Evolutionary conservation across 1,284 basidiomycete species (phyloP).

Genomic region (Trametes hirsuta): DNA sequence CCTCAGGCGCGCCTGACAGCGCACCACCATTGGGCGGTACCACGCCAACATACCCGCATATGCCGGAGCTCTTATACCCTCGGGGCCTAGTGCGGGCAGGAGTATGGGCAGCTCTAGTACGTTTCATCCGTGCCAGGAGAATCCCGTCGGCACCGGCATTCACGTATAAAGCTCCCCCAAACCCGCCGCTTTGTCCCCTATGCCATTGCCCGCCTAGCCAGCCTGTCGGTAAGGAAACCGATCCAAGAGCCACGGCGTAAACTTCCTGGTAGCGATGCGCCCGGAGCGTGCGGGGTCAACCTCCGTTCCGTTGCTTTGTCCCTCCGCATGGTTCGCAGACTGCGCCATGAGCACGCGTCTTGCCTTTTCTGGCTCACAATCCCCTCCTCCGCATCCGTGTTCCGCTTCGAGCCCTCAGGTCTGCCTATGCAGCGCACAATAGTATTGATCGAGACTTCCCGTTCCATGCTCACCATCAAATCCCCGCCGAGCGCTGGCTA

Average conservation of each 20-base stretch:
- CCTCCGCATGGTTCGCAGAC: not conserved
- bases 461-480: constrained; percentile 19
- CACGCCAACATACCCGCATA: too few species aligned
- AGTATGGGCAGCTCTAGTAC: not conserved
- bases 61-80: too few species aligned
- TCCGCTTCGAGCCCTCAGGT: constrained; percentile 12
- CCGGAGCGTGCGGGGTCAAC: not conserved
- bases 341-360: not conserved
- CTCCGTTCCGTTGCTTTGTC: constrained; percentile 1
- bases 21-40: not conserved
- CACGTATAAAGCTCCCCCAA: not conserved
- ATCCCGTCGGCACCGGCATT: not conserved
- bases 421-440: constrained; percentile 21
- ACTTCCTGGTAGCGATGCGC: not conserved
- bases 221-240: not conserved
- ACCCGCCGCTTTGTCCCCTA: not conserved
- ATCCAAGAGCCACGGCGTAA: too few species aligned
- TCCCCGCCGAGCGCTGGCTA: constrained; percentile 8
- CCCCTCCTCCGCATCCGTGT: not conserved
- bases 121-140: not conserved
- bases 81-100: too few species aligned
- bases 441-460: constrained; percentile 17
- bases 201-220: not conserved
- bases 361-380: constrained; percentile 23
- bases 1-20: not conserved